A percentile compares a stretch with the other conserved stretches of the same genome.
Evolutionary conservation across 2,329 filamentous ascomycete genomes (phyloP).

Genomic region (Aspergillus alliaceus): DNA sequence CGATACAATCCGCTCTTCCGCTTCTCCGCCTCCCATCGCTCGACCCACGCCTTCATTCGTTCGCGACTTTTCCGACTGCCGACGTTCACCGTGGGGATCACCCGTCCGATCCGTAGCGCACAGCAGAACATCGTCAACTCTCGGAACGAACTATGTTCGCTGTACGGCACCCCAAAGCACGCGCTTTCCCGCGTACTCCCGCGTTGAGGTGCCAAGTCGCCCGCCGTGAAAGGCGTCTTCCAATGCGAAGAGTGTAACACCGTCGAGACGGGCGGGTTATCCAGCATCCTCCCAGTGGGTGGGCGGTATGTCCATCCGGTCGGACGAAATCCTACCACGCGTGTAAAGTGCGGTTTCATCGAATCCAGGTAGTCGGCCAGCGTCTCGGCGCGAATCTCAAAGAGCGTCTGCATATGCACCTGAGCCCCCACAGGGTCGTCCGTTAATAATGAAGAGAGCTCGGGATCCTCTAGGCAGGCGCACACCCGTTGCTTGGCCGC

Average conservation of each 20-base stretch:
- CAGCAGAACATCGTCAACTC: constrained; percentile 94
- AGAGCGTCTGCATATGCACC: constrained; percentile 95
- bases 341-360: constrained; percentile 78
- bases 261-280: constrained; percentile 63
- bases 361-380: constrained; percentile 81
- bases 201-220: constrained; percentile 75
- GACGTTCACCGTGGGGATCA: constrained; percentile 94
- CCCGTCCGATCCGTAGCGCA: constrained; percentile 78
- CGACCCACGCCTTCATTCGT: constrained; percentile 66
- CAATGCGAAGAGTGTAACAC: constrained; percentile 70
- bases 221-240: constrained; percentile 70
- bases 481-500: constrained; percentile 81
- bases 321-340: constrained; percentile 86
- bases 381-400: constrained; percentile 90
- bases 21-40: constrained; percentile 63
- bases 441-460: constrained; percentile 76
- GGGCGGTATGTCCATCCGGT: constrained; percentile 93
- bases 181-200: constrained; percentile 79
- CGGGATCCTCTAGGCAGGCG: constrained; percentile 78
- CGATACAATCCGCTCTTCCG: constrained; percentile 61
- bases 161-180: constrained; percentile 94
- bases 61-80: constrained; percentile 63
- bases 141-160: constrained; percentile 91
- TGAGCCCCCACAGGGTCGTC: constrained; percentile 79
- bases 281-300: constrained; percentile 60